Evolutionary conservation across 345 rosid genomes (phyloP).

Genomic region (Garcia nutans): DNA sequence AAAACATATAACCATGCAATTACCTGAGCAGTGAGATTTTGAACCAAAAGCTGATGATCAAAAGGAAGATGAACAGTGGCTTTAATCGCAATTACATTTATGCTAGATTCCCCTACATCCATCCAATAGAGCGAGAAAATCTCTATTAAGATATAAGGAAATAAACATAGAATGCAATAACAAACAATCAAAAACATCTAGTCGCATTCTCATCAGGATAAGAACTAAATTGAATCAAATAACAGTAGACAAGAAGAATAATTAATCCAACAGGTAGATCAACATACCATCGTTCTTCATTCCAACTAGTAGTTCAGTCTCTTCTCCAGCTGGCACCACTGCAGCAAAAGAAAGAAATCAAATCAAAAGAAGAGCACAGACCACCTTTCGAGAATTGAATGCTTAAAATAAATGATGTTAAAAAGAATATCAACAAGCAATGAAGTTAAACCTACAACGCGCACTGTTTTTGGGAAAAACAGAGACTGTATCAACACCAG

Average conservation of each 20-base stretch:
- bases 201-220: too few relatives aligned
- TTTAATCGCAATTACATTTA: constrained; percentile 62
- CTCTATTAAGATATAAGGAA: not conserved
- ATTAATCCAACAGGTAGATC: not conserved
- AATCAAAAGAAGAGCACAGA: not conserved
- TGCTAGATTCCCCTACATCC: constrained; percentile 54
- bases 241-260: not conserved
- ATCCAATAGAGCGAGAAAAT: constrained; percentile 17
- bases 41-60: constrained; percentile 67
- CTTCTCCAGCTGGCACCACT: constrained; percentile 81
- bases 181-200: not conserved
- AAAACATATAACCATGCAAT: constrained; percentile 15
- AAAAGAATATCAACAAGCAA: constrained; percentile 1
- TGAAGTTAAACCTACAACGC: constrained; percentile 38
- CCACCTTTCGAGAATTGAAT: not conserved
- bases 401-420: not conserved
- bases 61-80: constrained; percentile 83
- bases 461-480: constrained; percentile 81
- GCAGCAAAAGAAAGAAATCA: constrained; percentile 19
- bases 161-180: constrained; percentile 1
- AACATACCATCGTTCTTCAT: constrained; percentile 77
- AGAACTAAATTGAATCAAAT: not conserved
- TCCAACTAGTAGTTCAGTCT: constrained; percentile 79
- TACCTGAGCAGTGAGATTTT: constrained; percentile 87
- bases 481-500: constrained; percentile 60